These are phyloP conservation scores for Apiotrichum laibachii DNA, from an alignment of 1,284 basidiomycete species.

Conservation along the genomic window DNA sequence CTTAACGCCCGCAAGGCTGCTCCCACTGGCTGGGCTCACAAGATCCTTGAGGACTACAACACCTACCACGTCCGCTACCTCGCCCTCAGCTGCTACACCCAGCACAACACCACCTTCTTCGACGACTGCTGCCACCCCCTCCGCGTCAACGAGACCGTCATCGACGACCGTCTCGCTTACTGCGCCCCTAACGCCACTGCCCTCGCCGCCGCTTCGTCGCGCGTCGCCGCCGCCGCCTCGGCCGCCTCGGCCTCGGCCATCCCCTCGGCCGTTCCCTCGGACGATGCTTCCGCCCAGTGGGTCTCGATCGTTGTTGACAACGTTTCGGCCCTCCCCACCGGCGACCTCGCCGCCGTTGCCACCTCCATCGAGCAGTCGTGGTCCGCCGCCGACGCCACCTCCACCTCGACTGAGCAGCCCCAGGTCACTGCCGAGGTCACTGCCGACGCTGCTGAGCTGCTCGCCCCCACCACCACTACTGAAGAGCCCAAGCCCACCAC, in stretches of 20 bases:
- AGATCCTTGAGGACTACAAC: slow-evolving; percentile 58
- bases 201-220: slow-evolving; percentile 29
- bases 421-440: slow-evolving; percentile 4
- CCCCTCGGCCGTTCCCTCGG: slow-evolving; percentile 28
- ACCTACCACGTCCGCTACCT: slow-evolving; percentile 66
- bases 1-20: slow-evolving; percentile 54
- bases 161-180: slow-evolving; percentile 55
- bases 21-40: slow-evolving; percentile 36
- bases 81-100: slow-evolving; percentile 55
- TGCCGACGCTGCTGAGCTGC: slow-evolving; percentile 5
- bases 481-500: slow-evolving; percentile 3
- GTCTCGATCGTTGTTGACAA: slow-evolving; percentile 17
- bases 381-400: slow-evolving; percentile 7
- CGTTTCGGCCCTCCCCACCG: slow-evolving; percentile 1
- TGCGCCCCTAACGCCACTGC: slow-evolving; percentile 54
- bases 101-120: slow-evolving; percentile 65
- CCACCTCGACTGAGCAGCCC: background rate
- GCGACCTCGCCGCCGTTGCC: slow-evolving; percentile 4
- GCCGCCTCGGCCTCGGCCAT: slow-evolving; percentile 26
- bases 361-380: too few species aligned
- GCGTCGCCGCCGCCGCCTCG: slow-evolving; percentile 19
- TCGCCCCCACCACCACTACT: slow-evolving; percentile 15
- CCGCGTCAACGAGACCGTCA: slow-evolving; percentile 55
- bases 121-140: slow-evolving; percentile 62
- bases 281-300: slow-evolving; percentile 19